Base-by-base conservation (phyloP, 2,329 filamentous ascomycete species). In the Penicillium brevicompactum region DNA sequence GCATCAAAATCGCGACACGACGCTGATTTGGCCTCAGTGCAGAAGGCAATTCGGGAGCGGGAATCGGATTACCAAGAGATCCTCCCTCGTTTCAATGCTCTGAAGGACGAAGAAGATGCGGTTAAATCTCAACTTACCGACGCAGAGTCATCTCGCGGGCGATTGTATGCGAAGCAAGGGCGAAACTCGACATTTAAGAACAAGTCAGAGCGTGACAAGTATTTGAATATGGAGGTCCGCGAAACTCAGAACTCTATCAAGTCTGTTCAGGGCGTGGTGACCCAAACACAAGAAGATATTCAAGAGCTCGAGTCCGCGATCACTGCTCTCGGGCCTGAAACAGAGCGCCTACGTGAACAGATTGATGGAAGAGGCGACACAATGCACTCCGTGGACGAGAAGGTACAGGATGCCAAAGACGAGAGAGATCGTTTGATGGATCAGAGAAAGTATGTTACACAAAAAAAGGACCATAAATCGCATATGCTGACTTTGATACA, bases 121-220 rank as follows among this genome's bases (percentile, higher is more conserved):
- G 79, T 90, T 27, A 88, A 87, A 66, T 80, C 87, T 52, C 85
- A 89, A 56, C 81, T 97, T 10, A 88, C 92, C 45, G 82, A 89
- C 47, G 89, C 89, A 0, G 89, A 95, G 66, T 87, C 87, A 7
- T 83, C 84, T 5, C 84, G 90, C 41, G 86, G 89, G 61, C 87
- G 92, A 37, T 83, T 99, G 7, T 91, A 96, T 69, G 90, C 90
- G 48, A 99, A 99, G 73, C 93, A 99, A 75, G 91, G 89, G 42
- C 88, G 93, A 44, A 92, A 89, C 62, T 88, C 89, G 16, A 89
- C 91, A 59, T 99, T 96, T 74, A 89, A 84, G 68, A 95, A 86
- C 72, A 96, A 96, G 78, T 84, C 85, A 8, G 91, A 97, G 70
- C 87, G 95, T 42, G 93, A 99, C 72, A 84, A 85, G 34, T 97